phyloP scores from a whole-genome alignment of 2,329 filamentous ascomycete species.

The Dactylellina leptospora region DNA sequence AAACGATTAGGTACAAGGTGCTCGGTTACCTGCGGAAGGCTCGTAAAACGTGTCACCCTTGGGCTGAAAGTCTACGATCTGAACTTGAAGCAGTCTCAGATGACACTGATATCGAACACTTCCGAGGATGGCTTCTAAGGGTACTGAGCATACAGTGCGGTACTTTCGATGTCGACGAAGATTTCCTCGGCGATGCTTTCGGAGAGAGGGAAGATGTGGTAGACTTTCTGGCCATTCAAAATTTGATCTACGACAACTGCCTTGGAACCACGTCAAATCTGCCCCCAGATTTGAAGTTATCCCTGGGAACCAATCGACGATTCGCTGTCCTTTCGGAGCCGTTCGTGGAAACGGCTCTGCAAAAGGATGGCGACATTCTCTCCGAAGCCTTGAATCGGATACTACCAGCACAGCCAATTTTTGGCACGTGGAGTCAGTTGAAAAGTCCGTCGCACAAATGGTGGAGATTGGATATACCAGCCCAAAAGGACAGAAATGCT shows the following conservation, averaged over 20 bases:
- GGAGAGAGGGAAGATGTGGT: not conserved
- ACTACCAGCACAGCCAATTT: not conserved
- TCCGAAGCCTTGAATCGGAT: not conserved
- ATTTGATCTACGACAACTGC: constrained; percentile 31
- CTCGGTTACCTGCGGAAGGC: constrained; percentile 43
- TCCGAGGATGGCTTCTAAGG: constrained; percentile 17
- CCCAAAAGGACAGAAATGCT: constrained; percentile 56
- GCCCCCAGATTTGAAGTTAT: not conserved
- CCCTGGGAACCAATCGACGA: constrained; percentile 3
- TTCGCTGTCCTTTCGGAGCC: not conserved
- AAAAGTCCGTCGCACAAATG: constrained; percentile 15
- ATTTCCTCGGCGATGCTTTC: not conserved
- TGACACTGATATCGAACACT: not conserved
- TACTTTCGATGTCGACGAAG: constrained; percentile 14
- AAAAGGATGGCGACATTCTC: not conserved
- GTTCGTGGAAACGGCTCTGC: not conserved
- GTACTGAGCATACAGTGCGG: constrained; percentile 13
- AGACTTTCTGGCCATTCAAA: constrained; percentile 13
- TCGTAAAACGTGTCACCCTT: constrained; percentile 18
- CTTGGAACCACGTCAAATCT: constrained; percentile 5
- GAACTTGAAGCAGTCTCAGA: constrained; percentile 4
- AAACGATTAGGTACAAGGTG: not conserved
- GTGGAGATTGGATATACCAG: constrained; percentile 56
- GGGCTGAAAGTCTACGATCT: constrained; percentile 1
- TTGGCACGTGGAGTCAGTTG: constrained; percentile 1